These are phyloP conservation scores for Kokia cookei DNA, from an alignment of 441 rosid species.

Conservation along the genomic window DNA sequence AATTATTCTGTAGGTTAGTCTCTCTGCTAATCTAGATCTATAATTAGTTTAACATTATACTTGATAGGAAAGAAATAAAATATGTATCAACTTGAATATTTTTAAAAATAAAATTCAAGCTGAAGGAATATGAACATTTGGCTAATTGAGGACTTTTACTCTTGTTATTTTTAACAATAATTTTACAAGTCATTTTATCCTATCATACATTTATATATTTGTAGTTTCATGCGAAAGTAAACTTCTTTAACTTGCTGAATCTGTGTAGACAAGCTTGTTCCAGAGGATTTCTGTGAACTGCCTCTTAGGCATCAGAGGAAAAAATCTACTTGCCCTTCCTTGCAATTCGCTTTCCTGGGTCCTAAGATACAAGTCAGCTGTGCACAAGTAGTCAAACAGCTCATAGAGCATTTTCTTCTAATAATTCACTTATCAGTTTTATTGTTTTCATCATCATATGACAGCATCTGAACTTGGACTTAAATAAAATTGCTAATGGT, in stretches of 20 bases:
- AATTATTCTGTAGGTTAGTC: constrained; percentile 5
- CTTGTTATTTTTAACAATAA: not conserved
- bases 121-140: not conserved
- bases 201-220: not conserved
- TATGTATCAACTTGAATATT: not conserved
- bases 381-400: constrained; percentile 20
- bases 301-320: constrained; percentile 41
- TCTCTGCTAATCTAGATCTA: not conserved
- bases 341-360: constrained; percentile 38
- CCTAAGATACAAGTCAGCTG: constrained; percentile 31
- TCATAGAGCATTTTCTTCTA: not conserved
- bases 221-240: not conserved
- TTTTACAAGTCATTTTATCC: not conserved
- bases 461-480: too few relatives aligned
- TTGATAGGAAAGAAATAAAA: not conserved
- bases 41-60: not conserved
- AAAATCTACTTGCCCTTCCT: constrained; percentile 29
- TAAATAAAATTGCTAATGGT: too few relatives aligned
- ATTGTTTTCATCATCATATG: not conserved
- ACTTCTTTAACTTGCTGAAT: not conserved
- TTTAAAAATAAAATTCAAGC: too few relatives aligned
- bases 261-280: constrained; percentile 34
- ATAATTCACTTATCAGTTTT: not conserved
- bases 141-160: not conserved
- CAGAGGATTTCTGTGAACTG: constrained; percentile 35